Evolutionary conservation across 75 land plant genomes (phyloP), one percentile per base, ranked within the genome.

Genomic region (Sequoia sempervirens): DNA sequence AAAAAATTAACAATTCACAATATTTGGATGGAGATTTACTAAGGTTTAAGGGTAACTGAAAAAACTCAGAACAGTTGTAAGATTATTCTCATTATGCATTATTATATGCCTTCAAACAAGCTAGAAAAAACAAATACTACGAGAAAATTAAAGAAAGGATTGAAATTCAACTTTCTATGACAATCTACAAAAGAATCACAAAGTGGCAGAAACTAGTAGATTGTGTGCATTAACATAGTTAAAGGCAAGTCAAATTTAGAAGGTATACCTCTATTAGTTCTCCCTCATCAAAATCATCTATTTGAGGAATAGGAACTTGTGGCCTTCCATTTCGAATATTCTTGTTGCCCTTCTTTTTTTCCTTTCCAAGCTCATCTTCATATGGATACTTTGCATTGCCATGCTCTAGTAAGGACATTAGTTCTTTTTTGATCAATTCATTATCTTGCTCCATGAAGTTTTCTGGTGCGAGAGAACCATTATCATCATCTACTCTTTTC

Each of bases 311-410:
- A 34, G 82, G 82, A 28, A 58, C 82, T 69, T 88, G 80, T 50
- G 85, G 46, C 87, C 75, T 89, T n/a, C 93, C 92, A 90, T 85
- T 90, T 41, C 85, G 82, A 80, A 73, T 56, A 23, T 85, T 86
- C 82, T 93, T 95, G 75, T 14, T 72, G 5, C 64, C 64, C 83
- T 93, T 94, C 90, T 91, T 94, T 81, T 94, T 95, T 75, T 90
- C 93, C 86, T 92, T 93, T 8, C 70, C 88, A 1, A 84, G 18
- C 61, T 88, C 88, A 75, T 92, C 92, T 75, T 95, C 98, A 79
- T 92, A 83, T 34, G 99, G 99, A 90, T 94, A 95, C 81, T 95
- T 97, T 0, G 93, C 96, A 87, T 93, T 94, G 79, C 94, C 99
- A 84, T 94, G 92, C 85, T 95, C 99, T 18, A 97, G 85, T 43